Conservation (phyloP, 129 eudicot genomes). For the Lactuca sativa region DNA sequence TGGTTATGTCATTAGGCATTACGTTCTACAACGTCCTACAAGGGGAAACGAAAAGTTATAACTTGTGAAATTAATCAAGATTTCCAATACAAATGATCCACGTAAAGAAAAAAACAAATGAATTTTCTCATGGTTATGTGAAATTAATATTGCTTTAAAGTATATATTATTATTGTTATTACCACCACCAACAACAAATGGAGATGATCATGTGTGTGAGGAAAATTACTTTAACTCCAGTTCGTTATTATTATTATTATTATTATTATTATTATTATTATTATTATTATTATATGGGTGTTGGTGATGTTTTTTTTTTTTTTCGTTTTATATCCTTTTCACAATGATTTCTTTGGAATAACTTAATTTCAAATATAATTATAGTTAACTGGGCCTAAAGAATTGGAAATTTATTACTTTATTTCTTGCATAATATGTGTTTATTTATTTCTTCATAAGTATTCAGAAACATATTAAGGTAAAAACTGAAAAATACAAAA, state of each 20-base stretch:
- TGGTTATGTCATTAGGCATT: constrained; percentile 29
- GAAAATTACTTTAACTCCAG: constrained; percentile 2
- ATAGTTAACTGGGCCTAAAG: constrained; percentile 5
- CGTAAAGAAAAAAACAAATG: constrained; percentile 11
- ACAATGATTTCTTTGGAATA: constrained; percentile 20
- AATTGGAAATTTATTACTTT: constrained; percentile 13
- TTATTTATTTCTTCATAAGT: background rate
- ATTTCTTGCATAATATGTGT: constrained; percentile 1
- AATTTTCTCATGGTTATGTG: background rate
- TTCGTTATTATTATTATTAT: constrained; percentile 20
- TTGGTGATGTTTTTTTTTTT: constrained; percentile 26
- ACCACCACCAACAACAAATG: constrained; percentile 27
- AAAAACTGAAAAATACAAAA: no score
- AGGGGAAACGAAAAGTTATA: background rate
- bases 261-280: background rate
- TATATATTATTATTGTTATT: constrained; percentile 1
- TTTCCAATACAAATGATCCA: constrained; percentile 13
- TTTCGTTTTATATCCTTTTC: constrained; percentile 20
- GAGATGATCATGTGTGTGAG: constrained; percentile 18
- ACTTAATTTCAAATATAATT: constrained; percentile 13
- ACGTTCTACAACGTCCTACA: background rate
- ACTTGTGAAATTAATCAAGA: background rate
- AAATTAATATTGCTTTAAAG: constrained; percentile 8
- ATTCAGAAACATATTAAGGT: background rate
- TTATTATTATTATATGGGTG: constrained; percentile 20